Conservation (phyloP, 31 red algal species). For the Endocladia muricata region DNA sequence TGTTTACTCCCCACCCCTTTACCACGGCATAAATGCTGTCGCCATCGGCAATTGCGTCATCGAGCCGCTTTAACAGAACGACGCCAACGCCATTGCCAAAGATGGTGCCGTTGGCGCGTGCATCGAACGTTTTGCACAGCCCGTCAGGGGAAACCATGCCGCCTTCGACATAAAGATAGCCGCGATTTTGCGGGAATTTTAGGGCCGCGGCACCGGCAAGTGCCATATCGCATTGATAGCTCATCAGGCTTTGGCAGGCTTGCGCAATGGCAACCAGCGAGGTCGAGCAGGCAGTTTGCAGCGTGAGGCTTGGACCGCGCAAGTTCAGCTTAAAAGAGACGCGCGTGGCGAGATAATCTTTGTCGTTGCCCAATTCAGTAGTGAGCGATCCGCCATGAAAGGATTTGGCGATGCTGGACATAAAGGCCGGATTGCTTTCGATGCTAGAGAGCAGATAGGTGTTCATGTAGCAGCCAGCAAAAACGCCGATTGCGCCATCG, state of each 20-base stretch:
- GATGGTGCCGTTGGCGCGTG: not conserved
- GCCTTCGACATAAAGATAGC: not conserved
- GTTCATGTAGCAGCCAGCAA: not conserved
- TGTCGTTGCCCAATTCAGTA: not conserved
- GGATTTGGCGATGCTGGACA: not conserved
- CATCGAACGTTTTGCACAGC: not conserved
- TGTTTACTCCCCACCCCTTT: not conserved
- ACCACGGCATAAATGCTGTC: constrained; percentile 5
- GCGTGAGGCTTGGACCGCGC: too few relatives aligned
- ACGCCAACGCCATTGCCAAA: not conserved
- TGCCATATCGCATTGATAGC: not conserved
- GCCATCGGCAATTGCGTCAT: constrained; percentile 2
- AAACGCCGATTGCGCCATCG: too few relatives aligned
- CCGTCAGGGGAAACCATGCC: not conserved
- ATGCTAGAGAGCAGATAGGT: not conserved
- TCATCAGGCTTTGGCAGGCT: not conserved
- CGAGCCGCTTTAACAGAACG: not conserved
- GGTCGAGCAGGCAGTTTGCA: too few relatives aligned
- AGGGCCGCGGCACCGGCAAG: not conserved
- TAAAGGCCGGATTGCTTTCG: not conserved
- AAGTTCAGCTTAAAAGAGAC: too few relatives aligned
- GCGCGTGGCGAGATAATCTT: not conserved
- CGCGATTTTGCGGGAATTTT: not conserved
- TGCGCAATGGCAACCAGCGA: not conserved
- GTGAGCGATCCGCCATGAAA: not conserved